Conservation (phyloP, 169 alveolate genomes). For the Eimeria sp. region DNA sequence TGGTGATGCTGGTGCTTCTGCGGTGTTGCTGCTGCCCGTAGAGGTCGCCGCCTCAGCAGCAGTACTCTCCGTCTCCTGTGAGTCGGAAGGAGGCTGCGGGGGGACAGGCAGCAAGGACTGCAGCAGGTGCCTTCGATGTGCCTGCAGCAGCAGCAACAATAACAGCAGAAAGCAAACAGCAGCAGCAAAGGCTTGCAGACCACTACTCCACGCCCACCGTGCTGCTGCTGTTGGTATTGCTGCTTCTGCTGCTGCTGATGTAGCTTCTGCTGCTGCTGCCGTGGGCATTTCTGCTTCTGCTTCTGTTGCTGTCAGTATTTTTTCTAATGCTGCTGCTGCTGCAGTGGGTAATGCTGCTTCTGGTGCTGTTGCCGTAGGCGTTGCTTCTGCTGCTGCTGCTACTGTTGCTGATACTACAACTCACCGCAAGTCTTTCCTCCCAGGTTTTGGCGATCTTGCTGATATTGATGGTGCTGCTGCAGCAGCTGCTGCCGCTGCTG, state of each 20-base stretch:
- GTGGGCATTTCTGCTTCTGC: neutral
- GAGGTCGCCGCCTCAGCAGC: constrained; percentile 11
- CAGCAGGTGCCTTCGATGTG: constrained; percentile 19
- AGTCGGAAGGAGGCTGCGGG: neutral
- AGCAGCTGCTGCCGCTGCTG: constrained; percentile 7
- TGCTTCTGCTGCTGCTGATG: neutral
- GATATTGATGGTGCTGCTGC: constrained; percentile 17
- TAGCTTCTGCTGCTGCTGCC: neutral
- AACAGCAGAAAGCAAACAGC: neutral
- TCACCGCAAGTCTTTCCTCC: constrained; percentile 61
- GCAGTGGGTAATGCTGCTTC: neutral
- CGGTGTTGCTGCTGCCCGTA: neutral
- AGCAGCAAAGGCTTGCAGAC: neutral
- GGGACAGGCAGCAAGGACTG: constrained; percentile 19
- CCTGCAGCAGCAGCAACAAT: constrained; percentile 27
- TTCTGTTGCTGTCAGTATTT: neutral
- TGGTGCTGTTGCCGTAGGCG: neutral
- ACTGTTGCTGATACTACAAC: neutral
- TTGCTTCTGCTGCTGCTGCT: neutral
- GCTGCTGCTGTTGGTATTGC: neutral
- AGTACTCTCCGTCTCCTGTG: neutral
- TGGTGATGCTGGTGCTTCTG: constrained; percentile 28
- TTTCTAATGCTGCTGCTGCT: neutral
- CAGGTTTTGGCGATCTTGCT: constrained; percentile 7
- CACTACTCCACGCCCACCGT: neutral